Evolutionary conservation across 2,329 filamentous ascomycete genomes (phyloP).

Genomic region (Lecanosticta acicola): DNA sequence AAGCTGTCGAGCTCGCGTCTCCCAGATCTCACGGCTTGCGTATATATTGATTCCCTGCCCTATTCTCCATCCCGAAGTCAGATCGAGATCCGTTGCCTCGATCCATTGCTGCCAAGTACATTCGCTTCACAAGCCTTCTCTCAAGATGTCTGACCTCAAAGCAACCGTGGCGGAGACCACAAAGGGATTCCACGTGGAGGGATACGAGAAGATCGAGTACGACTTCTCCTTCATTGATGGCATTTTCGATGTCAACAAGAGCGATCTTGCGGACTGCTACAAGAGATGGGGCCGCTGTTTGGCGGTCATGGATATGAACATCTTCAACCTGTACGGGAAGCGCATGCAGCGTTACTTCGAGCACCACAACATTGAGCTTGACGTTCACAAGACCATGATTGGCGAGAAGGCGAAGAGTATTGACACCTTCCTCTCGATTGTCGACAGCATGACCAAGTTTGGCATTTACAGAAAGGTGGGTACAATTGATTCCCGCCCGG

Average conservation of each 20-base stretch:
- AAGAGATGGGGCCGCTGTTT: slow-evolving; percentile 59
- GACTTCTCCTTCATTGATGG: slow-evolving; percentile 68
- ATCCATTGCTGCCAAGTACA: too few relatives aligned
- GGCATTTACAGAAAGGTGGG: slow-evolving; percentile 49
- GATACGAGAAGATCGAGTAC: slow-evolving; percentile 71
- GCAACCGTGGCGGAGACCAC: slow-evolving; percentile 59
- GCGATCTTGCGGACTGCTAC: slow-evolving; percentile 60
- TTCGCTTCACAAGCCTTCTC: too few relatives aligned
- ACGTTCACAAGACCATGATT: slow-evolving; percentile 67
- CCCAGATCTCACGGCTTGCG: background rate
- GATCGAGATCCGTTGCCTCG: too few relatives aligned
- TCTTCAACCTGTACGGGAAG: slow-evolving; percentile 61
- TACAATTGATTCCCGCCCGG: too few relatives aligned
- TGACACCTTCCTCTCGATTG: slow-evolving; percentile 62
- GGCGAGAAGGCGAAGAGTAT: slow-evolving; percentile 71
- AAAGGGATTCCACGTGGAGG: slow-evolving; percentile 63
- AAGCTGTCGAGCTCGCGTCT: background rate
- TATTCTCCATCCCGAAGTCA: too few relatives aligned
- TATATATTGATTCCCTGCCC: background rate
- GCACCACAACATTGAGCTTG: slow-evolving; percentile 56
- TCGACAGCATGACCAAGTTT: slow-evolving; percentile 69
- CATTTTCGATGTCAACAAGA: slow-evolving; percentile 57
- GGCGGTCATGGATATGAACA: slow-evolving; percentile 66
- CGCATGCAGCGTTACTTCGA: slow-evolving; percentile 64
- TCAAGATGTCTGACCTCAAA: slow-evolving; percentile 63